phyloP scores from a whole-genome alignment of 2,329 filamentous ascomycete genomes.

The Penicillium sp. region DNA sequence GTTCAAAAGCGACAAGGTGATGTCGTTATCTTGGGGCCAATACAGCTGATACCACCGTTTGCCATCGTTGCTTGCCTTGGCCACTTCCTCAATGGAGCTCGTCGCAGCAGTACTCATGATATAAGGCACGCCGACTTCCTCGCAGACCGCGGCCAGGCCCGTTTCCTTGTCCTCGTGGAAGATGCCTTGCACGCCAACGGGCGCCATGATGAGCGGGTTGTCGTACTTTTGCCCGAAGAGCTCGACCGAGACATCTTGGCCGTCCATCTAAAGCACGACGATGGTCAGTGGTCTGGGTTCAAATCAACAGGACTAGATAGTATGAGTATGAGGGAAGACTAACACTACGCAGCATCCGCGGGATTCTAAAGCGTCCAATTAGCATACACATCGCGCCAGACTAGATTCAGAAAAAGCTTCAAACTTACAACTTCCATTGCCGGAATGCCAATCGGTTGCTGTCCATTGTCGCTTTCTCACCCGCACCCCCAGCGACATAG shows the following conservation, averaged over 20 bases:
- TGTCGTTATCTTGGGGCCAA: constrained; percentile 67
- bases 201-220: constrained; percentile 64
- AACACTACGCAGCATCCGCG: constrained; percentile 51
- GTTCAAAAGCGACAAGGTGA: constrained; percentile 64
- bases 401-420: not conserved
- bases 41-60: constrained; percentile 74
- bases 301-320: not conserved
- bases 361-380: constrained; percentile 46
- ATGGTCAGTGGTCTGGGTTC: not conserved
- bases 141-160: constrained; percentile 64
- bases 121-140: constrained; percentile 64
- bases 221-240: constrained; percentile 55
- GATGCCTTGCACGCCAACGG: constrained; percentile 69
- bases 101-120: constrained; percentile 67
- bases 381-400: not conserved
- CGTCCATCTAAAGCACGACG: constrained; percentile 28
- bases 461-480: constrained; percentile 62
- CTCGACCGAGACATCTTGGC: constrained; percentile 53
- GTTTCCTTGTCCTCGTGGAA: constrained; percentile 68
- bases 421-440: constrained; percentile 48
- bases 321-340: constrained; percentile 5
- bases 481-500: constrained; percentile 65
- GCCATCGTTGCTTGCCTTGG: constrained; percentile 58
- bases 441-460: constrained; percentile 61
- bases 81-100: constrained; percentile 67